A percentile compares a stretch with the other conserved stretches of the same genome.
Conservation (phyloP, 2,329 filamentous ascomycete species). For the Fusarium xylarioides region DNA sequence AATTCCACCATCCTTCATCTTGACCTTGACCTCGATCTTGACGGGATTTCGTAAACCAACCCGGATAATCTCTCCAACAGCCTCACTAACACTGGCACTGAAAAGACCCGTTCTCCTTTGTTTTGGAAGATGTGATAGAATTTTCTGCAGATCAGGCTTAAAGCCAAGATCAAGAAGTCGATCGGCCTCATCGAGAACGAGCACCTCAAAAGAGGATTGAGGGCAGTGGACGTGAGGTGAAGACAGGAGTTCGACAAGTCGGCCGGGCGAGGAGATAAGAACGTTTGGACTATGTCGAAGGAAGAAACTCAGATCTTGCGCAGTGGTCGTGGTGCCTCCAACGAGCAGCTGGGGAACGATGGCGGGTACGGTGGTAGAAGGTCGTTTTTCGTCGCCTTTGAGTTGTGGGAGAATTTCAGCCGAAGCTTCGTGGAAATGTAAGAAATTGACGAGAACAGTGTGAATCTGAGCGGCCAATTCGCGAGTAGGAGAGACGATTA, state of each 20-base stretch:
- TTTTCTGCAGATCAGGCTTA: slow-evolving; percentile 87
- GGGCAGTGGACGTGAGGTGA: slow-evolving; percentile 89
- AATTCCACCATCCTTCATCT: slow-evolving; percentile 70
- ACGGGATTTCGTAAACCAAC: slow-evolving; percentile 94
- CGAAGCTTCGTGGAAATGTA: slow-evolving; percentile 85
- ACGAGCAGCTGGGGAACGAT: slow-evolving; percentile 88
- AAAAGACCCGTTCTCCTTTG: slow-evolving; percentile 93
- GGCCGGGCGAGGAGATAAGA: slow-evolving; percentile 88
- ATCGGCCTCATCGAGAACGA: slow-evolving; percentile 95
- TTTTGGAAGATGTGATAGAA: slow-evolving; percentile 85
- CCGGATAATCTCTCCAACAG: slow-evolving; percentile 89
- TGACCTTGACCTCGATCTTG: slow-evolving; percentile 93
- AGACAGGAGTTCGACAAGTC: slow-evolving; percentile 85
- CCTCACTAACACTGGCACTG: slow-evolving; percentile 95
- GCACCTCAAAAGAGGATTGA: slow-evolving; percentile 87
- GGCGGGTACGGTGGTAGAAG: slow-evolving; percentile 55
- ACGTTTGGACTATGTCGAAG: slow-evolving; percentile 86
- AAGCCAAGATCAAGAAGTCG: slow-evolving; percentile 92
- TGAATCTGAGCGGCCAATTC: slow-evolving; percentile 94
- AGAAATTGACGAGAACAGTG: slow-evolving; percentile 77
- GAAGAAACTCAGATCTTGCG: slow-evolving; percentile 88
- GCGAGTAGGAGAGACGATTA: slow-evolving; percentile 89
- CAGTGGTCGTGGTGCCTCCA: slow-evolving; percentile 79
- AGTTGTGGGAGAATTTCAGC: slow-evolving; percentile 68
- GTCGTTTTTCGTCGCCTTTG: slow-evolving; percentile 65